Evolutionary conservation across 768 basidiomycete genomes (phyloP).

Genomic region (Amylocystis lapponica): DNA sequence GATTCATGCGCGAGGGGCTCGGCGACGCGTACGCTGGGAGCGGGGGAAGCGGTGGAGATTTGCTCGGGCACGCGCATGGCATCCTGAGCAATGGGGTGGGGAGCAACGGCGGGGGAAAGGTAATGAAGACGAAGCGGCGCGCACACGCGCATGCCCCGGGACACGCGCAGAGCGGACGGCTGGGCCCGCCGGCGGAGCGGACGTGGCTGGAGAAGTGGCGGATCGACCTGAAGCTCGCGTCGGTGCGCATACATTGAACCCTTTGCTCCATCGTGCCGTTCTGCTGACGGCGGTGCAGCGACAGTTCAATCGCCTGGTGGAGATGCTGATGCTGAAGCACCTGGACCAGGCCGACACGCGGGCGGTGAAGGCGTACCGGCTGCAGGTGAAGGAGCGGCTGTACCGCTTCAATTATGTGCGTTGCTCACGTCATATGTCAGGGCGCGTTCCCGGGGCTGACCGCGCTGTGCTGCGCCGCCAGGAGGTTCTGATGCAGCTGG

Average conservation of each 20-base stretch:
- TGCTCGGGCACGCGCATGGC: constrained; percentile 30
- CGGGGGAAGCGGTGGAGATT: not conserved
- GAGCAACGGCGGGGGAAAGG: not conserved
- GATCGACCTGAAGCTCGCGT: constrained; percentile 82
- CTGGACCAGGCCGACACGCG: constrained; percentile 57
- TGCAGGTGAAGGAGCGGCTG: constrained; percentile 92
- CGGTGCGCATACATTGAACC: constrained; percentile 40
- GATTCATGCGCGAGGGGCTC: constrained; percentile 70
- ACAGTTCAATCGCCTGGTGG: constrained; percentile 87
- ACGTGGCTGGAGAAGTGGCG: constrained; percentile 78
- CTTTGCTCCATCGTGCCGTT: constrained; percentile 1
- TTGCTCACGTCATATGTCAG: constrained; percentile 12
- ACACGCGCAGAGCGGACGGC: constrained; percentile 38
- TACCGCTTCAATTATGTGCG: constrained; percentile 93
- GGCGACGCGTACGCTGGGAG: constrained; percentile 29
- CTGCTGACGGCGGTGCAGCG: constrained; percentile 44
- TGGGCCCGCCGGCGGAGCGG: constrained; percentile 75
- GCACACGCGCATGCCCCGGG: not conserved
- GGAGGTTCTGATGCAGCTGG: constrained; percentile 86
- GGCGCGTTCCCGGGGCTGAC: not conserved
- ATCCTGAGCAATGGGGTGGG: not conserved
- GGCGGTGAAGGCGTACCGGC: constrained; percentile 59
- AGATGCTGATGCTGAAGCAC: constrained; percentile 76
- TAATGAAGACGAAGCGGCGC: not conserved
- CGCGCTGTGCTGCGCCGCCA: constrained; percentile 23